Conservation (phyloP, 129 eudicot species). For the Centrapalus pauciflorus region DNA sequence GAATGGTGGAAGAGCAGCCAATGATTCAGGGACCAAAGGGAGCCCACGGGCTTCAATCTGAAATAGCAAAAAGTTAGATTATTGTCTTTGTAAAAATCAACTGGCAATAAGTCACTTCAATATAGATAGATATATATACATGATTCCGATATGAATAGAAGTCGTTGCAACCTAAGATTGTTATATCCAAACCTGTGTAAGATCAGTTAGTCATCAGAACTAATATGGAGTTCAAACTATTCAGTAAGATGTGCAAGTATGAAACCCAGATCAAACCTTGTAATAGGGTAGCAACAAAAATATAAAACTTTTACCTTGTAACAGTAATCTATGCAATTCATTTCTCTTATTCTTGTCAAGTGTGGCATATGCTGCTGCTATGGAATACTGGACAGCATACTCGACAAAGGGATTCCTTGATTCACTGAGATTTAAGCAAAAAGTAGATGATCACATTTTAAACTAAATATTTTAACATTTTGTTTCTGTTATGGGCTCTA, state of each 20-base stretch:
- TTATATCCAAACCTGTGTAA: constrained; percentile 87
- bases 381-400: constrained; percentile 74
- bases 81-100: background rate
- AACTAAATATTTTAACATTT: background rate
- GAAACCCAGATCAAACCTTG: background rate
- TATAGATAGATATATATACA: constrained; percentile 33
- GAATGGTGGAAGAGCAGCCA: constrained; percentile 69
- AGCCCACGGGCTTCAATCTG: constrained; percentile 88
- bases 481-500: background rate
- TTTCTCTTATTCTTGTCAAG: constrained; percentile 48
- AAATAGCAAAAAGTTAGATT: constrained; percentile 3
- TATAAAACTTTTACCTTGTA: constrained; percentile 41
- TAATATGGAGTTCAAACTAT: background rate
- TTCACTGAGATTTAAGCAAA: constrained; percentile 39
- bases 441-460: background rate
- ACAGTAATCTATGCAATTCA: constrained; percentile 50
- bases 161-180: constrained; percentile 82
- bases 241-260: background rate
- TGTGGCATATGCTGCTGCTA: constrained; percentile 73
- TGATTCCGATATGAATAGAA: constrained; percentile 87
- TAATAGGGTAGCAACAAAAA: background rate
- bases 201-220: constrained; percentile 21
- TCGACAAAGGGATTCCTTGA: constrained; percentile 85
- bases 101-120: background rate
- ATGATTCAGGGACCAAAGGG: constrained; percentile 67